phyloP scores from a whole-genome alignment of 1,284 basidiomycete genomes.

The Malassezia yamatoensis region DNA sequence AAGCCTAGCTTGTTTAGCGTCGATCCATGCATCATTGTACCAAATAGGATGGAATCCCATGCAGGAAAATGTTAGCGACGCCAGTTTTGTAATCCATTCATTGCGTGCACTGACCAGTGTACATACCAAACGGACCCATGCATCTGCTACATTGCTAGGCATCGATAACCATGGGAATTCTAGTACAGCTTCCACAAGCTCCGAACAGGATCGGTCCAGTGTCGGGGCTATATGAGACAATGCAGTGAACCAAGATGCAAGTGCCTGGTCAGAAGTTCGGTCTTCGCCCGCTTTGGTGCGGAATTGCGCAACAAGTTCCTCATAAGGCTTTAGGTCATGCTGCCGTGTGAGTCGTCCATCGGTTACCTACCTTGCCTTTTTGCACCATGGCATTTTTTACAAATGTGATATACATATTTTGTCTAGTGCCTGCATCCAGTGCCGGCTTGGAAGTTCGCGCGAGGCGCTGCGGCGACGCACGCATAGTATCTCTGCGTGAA shows the following conservation, averaged over 20 bases:
- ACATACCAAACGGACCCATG: constrained; percentile 60
- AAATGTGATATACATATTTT: constrained; percentile 74
- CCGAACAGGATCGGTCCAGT: constrained; percentile 63
- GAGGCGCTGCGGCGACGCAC: constrained; percentile 8
- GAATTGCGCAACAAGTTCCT: constrained; percentile 54
- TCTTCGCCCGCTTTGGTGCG: constrained; percentile 3
- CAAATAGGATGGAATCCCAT: constrained; percentile 14
- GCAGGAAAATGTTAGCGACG: constrained; percentile 18
- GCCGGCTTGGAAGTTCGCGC: not conserved
- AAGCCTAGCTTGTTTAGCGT: not conserved
- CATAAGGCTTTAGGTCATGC: constrained; percentile 47
- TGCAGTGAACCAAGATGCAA: constrained; percentile 50
- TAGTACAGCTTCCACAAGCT: constrained; percentile 77
- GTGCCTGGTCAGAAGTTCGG: constrained; percentile 19
- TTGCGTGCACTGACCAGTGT: constrained; percentile 86
- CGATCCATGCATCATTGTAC: constrained; percentile 18
- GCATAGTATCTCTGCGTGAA: not conserved
- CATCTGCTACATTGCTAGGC: constrained; percentile 57
- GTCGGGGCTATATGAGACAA: constrained; percentile 56
- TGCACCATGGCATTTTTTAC: constrained; percentile 70
- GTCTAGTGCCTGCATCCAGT: constrained; percentile 9
- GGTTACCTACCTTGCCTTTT: constrained; percentile 57
- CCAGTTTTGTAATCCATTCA: constrained; percentile 77
- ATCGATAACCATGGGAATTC: constrained; percentile 82
- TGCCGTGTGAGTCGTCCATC: not conserved